Conservation (phyloP, 2,329 filamentous ascomycete genomes). For the Cadophora sp. region DNA sequence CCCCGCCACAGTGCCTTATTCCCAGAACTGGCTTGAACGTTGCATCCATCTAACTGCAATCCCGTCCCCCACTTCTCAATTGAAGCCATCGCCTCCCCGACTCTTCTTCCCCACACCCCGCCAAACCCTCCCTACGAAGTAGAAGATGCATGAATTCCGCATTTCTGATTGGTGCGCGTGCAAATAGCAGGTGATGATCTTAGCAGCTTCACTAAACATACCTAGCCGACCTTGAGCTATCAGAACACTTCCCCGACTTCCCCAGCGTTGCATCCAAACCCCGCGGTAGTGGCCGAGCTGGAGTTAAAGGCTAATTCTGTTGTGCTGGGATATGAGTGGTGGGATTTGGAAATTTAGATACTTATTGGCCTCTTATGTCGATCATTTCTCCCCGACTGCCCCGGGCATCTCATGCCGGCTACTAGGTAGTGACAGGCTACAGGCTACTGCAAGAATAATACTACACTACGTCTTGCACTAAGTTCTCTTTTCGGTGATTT, state of each 20-base stretch:
- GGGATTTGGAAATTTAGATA: not conserved
- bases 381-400: not conserved
- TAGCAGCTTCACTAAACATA: not conserved
- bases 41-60: not conserved
- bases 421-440: not conserved
- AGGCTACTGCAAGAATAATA: slow-evolving; percentile 1
- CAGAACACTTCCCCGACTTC: not conserved
- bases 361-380: not conserved
- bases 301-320: not conserved
- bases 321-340: not conserved
- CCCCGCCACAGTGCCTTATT: slow-evolving; percentile 11
- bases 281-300: not conserved
- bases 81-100: not conserved
- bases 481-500: no score
- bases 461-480: not conserved
- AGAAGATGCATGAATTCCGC: not conserved
- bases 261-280: slow-evolving; percentile 4
- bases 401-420: not conserved
- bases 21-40: slow-evolving; percentile 8
- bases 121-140: not conserved
- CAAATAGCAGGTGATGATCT: not conserved
- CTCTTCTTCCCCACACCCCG: slow-evolving; percentile 8
- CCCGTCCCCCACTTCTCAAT: not conserved
- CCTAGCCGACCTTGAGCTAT: not conserved
- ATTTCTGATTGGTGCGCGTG: slow-evolving; percentile 7